Evolutionary conservation across 2,329 filamentous ascomycete species (phyloP), one percentile per base, ranked within the genome.

Genomic region (Juglanconis sp.): DNA sequence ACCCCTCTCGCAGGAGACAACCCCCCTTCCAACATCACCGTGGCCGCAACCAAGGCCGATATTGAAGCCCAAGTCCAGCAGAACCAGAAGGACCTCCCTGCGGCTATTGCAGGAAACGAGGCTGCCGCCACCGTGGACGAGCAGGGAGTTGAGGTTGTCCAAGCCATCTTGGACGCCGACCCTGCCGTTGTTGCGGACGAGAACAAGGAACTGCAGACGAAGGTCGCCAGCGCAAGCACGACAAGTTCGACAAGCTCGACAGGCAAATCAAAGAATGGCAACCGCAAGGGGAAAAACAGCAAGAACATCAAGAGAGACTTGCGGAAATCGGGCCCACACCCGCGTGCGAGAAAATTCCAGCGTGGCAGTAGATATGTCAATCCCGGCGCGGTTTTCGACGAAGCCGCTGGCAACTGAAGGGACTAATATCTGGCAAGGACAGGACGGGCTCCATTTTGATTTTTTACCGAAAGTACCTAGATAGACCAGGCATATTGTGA

Each of bases 21-120:
- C 70, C 71, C 68, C 0, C 70, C 78, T 2, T 68, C 72, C 58
- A 73, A 69, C 48, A 79, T 85, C 66, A 60, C 67, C 6, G 82
- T 81, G 1, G 69, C 69, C 0, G 72, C 80, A 62, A 75, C 72
- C 1, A 70, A 81, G 5, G 69, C 77, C 1, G 75, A 69, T 15
- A 73, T 84, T 47, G 65, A 72, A 1, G 73, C 70, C 2, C 81
- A 85, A 69, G 74, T 84, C 24, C 70, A 74, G 53, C 68, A 78
- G 64, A 81, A 85, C 69, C 69, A 80, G 56, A 70, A 74, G 40
- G 80, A 85, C 63, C 75, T 85, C 11, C 70, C 75, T 6, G 77
- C 67, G n/a, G 78, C 77, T 30, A 68, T 79, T 17, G 71, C 69
- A 0, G 78, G 76, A 5, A 79, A 77, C 66, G 70, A 77, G 51